phyloP scores from a whole-genome alignment of 345 rosid genomes.

The Eucalyptus microcorys region DNA sequence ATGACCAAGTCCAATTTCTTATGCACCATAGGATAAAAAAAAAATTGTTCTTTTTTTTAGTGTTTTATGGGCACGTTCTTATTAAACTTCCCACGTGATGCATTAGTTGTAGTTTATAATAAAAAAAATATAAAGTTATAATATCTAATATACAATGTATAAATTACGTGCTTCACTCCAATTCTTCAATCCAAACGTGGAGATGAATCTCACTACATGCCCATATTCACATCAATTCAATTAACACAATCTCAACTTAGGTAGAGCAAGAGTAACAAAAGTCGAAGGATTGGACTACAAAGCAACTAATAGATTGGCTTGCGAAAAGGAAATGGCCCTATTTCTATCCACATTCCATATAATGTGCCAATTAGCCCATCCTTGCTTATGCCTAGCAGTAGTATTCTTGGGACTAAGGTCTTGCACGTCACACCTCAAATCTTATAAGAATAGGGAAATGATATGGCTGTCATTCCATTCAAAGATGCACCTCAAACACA shows the following conservation, averaged over 20 bases:
- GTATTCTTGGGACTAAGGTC: not conserved
- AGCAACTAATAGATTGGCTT: not conserved
- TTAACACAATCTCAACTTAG: not conserved
- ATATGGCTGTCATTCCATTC: not conserved
- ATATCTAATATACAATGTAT: not conserved
- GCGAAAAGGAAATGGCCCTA: not conserved
- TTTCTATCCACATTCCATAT: not conserved
- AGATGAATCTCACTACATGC: not conserved
- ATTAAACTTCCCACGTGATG: not conserved
- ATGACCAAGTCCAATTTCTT: not conserved
- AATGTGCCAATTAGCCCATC: not conserved
- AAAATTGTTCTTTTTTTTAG: not conserved
- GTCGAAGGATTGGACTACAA: not conserved
- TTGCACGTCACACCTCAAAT: not conserved
- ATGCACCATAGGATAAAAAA: not conserved
- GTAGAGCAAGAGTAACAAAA: not conserved
- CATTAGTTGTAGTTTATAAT: not conserved
- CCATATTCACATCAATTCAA: not conserved
- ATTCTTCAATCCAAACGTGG: not conserved
- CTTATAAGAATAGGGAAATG: too few species aligned
- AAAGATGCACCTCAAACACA: not conserved
- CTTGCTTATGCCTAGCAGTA: not conserved
- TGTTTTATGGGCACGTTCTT: not conserved
- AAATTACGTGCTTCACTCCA: fast-evolving
- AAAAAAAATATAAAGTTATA: not conserved